Percentiles rank a stretch among this genome's conserved stretches.
phyloP scores from a whole-genome alignment of 1,139 yeast species.

The Taiozyma sp. region DNA sequence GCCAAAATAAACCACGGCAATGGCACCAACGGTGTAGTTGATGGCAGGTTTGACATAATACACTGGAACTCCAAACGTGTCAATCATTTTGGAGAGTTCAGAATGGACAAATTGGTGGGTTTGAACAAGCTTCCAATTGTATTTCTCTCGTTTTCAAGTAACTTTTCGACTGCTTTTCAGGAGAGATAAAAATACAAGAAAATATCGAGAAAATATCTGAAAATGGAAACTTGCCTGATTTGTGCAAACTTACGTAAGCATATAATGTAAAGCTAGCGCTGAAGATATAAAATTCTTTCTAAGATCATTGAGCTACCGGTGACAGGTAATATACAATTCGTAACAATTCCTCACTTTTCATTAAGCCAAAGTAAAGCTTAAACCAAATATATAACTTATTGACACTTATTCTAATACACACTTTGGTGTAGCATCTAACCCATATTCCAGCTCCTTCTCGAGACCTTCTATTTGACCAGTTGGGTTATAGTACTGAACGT shows the following conservation, averaged over 20 bases:
- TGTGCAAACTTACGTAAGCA: not conserved
- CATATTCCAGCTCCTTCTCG: constrained; percentile 56
- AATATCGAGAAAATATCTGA: not conserved
- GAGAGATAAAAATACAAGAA: not conserved
- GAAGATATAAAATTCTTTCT: too few species aligned
- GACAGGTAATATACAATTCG: not conserved
- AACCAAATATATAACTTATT: not conserved
- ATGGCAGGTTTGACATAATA: not conserved
- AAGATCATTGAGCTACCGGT: not conserved
- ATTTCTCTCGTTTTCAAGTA: not conserved
- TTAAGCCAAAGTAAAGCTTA: not conserved
- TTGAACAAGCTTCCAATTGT: not conserved
- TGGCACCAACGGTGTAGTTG: not conserved
- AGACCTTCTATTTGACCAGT: constrained; percentile 34
- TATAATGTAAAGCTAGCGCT: too few species aligned
- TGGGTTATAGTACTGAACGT: constrained; percentile 20
- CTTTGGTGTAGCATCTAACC: constrained; percentile 34
- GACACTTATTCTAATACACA: not conserved
- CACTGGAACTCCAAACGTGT: not conserved
- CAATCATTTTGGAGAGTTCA: not conserved
- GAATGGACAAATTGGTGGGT: not conserved
- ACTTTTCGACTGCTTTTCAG: not conserved
- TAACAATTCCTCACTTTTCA: not conserved
- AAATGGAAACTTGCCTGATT: not conserved
- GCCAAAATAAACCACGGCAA: not conserved